These are phyloP conservation scores for Tulasnella sp. DNA, from an alignment of 768 basidiomycete species.

Conservation along the genomic window DNA sequence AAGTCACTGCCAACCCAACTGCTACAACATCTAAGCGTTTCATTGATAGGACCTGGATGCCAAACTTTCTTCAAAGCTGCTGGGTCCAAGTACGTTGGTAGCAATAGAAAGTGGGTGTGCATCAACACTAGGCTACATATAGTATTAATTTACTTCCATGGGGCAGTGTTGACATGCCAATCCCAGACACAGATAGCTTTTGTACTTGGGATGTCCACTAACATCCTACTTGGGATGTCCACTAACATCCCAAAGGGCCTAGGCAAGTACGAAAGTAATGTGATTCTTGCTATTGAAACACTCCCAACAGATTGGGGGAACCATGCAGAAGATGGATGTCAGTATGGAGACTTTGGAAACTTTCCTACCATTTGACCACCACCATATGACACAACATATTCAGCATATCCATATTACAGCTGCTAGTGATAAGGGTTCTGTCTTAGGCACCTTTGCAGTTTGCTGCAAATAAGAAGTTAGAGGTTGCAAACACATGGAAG, in stretches of 20 bases:
- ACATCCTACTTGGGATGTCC: neutral
- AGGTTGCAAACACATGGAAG: neutral
- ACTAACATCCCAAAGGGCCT: neutral
- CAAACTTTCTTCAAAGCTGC: neutral
- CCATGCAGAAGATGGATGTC: neutral
- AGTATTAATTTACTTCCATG: neutral
- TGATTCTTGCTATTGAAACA: neutral
- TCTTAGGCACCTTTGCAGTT: neutral
- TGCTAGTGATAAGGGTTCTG: neutral
- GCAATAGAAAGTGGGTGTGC: neutral
- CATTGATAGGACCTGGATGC: too few species aligned
- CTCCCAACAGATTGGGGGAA: neutral
- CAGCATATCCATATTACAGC: neutral
- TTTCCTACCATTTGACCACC: neutral
- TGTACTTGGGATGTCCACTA: too few species aligned
- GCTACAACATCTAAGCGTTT: neutral
- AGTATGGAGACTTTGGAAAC: neutral
- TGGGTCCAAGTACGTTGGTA: neutral
- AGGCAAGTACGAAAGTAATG: neutral
- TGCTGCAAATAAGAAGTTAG: neutral
- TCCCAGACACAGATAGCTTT: neutral
- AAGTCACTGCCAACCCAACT: neutral
- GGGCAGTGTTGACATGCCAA: neutral
- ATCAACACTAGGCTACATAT: neutral
- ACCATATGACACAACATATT: neutral